Conservation (phyloP, 1,139 yeast genomes). For the Geotrichum fermentans region DNA sequence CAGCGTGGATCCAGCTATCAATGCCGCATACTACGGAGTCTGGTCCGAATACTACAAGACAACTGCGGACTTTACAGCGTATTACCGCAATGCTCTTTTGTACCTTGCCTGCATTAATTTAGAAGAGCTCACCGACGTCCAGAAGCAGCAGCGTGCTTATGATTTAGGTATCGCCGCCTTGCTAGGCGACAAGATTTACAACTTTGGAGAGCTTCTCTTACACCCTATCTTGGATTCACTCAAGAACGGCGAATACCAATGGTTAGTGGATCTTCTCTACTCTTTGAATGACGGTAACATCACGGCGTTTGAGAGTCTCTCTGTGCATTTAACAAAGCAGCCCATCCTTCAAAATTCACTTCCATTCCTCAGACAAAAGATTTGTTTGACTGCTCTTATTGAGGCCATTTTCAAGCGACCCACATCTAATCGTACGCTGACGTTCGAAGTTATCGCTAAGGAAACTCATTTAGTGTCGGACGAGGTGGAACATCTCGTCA, state of each 20-base stretch:
- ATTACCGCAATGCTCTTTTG: conserved; percentile 63
- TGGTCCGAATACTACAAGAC: conserved; percentile 72
- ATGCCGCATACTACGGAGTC: conserved; percentile 78
- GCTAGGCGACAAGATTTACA: conserved; percentile 86
- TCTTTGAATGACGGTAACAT: conserved; percentile 78
- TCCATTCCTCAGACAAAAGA: conserved; percentile 77
- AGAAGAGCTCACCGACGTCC: conserved; percentile 48
- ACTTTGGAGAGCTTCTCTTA: conserved; percentile 88
- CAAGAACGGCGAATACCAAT: conserved; percentile 50
- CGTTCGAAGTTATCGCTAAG: conserved; percentile 68
- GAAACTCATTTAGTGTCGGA: conserved; percentile 63
- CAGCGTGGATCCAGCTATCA: conserved; percentile 62
- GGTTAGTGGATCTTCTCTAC: conserved; percentile 70
- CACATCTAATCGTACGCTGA: conserved; percentile 64
- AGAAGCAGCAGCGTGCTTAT: conserved; percentile 60
- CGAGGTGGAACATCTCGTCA: conserved; percentile 84
- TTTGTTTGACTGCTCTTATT: conserved; percentile 84
- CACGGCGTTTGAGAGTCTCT: conserved; percentile 51
- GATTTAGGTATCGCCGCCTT: conserved; percentile 84
- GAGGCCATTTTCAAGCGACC: conserved; percentile 82
- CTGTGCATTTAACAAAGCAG: conserved; percentile 43
- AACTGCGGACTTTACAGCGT: conserved; percentile 71
- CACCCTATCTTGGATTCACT: conserved; percentile 74
- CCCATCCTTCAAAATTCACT: conserved; percentile 60
- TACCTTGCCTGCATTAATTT: conserved; percentile 60